These are phyloP conservation scores for Aleurites moluccanus DNA, from an alignment of 441 rosid genomes.

Conservation along the genomic window DNA sequence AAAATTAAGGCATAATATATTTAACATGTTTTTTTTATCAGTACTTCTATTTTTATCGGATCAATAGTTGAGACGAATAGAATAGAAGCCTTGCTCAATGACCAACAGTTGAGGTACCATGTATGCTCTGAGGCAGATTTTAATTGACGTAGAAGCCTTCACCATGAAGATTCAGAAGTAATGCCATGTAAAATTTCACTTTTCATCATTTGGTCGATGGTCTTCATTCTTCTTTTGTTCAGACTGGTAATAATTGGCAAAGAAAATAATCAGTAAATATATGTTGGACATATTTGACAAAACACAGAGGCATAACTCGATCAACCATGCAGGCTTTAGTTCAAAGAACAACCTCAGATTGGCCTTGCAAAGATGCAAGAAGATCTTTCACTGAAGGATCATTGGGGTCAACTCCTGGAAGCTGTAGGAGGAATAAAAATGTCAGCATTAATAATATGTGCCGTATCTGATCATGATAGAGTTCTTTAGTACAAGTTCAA, in stretches of 20 bases:
- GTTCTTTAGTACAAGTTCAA: neutral
- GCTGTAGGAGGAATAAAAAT: constrained; percentile 36
- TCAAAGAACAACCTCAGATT: constrained; percentile 48
- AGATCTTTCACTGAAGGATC: constrained; percentile 66
- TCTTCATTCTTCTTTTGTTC: constrained; percentile 49
- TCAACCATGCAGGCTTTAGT: neutral
- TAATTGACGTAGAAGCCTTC: constrained; percentile 1
- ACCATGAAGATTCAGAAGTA: constrained; percentile 2
- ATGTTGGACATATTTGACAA: neutral
- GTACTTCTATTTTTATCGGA: constrained; percentile 6
- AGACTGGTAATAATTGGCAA: constrained; percentile 19
- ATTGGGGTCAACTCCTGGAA: constrained; percentile 74
- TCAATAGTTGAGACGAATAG: neutral
- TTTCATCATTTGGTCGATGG: constrained; percentile 39
- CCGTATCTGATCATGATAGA: neutral
- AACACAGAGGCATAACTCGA: neutral
- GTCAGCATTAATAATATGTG: neutral
- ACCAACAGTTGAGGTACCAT: neutral
- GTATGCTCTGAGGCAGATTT: neutral
- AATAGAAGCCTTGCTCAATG: neutral
- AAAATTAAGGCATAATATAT: constrained; percentile 3
- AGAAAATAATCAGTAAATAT: neutral
- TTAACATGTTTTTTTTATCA: neutral
- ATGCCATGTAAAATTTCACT: constrained; percentile 31
- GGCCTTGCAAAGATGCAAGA: constrained; percentile 59